Evolutionary conservation across 2,329 filamentous ascomycete species (phyloP).

Genomic region (Aquanectria penicillioides): DNA sequence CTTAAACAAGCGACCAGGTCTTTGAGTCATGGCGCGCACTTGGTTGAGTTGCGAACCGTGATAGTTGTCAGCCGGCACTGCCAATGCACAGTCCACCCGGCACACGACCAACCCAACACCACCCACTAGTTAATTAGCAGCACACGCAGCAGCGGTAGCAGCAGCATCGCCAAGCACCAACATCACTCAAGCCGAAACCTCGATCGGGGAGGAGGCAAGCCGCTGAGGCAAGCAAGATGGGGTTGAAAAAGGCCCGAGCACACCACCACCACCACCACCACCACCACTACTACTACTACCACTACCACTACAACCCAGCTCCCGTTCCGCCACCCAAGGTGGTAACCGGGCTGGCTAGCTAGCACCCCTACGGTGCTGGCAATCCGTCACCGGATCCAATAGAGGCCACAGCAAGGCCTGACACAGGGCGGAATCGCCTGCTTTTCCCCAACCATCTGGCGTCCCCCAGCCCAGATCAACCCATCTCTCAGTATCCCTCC

Average conservation of each 20-base stretch:
- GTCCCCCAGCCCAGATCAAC: conserved; percentile 34
- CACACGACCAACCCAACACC: conserved; percentile 30
- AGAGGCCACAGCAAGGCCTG: conserved; percentile 20
- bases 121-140: not conserved
- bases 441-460: conserved; percentile 20
- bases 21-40: conserved; percentile 38
- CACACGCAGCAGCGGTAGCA: too few relatives aligned
- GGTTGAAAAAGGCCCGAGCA: conserved; percentile 14
- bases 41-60: conserved; percentile 20
- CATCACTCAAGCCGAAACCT: conserved; percentile 26
- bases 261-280: too few relatives aligned
- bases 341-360: conserved; percentile 28
- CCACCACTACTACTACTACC: too few relatives aligned
- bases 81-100: conserved; percentile 18
- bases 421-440: conserved; percentile 29
- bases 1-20: conserved; percentile 24
- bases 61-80: conserved; percentile 36
- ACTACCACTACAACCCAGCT: too few relatives aligned
- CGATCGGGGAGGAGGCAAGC: conserved; percentile 26
- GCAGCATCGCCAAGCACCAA: too few relatives aligned
- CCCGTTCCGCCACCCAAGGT: conserved; percentile 34
- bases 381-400: conserved; percentile 25
- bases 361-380: conserved; percentile 27
- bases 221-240: not conserved
- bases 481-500: conserved; percentile 29